Evolutionary conservation across 2,329 filamentous ascomycete species (phyloP), one percentile per base, ranked within the genome.

Genomic region (Metarhizium humberi): DNA sequence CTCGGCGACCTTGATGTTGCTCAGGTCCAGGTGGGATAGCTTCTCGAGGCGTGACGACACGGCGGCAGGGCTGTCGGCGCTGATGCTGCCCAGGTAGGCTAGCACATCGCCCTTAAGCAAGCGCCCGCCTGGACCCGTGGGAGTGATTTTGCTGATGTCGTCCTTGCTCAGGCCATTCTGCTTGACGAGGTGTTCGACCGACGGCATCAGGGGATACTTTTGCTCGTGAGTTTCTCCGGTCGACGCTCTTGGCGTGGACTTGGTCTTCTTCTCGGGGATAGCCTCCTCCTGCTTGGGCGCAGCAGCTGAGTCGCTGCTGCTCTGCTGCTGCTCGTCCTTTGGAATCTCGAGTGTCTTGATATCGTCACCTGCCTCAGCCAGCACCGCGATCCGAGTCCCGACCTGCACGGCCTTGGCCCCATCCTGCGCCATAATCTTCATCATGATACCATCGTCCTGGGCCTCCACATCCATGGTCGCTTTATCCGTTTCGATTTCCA

Each of bases 61-160:
- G 58, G 84, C 77, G 25, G 82, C 79, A 2, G 92, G 88, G 62
- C 89, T 87, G 57, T 84, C 78, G 59, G 84, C 76, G 57, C 86
- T 77, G 65, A 96, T 90, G 62, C 79, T 77, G 59, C 94, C 94
- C 16, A 97, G 73, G 71, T 92, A 94, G 50, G 91, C 92, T 54
- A 99, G 83, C 6, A 99, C 87, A 68, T 99, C 94, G 55, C 94
- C 94, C 79, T 99, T 99, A 59, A 99, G 80, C 54, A 99, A 78
- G 58, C 94, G 86, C 56, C 92, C 91, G 64, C 86, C 85, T 34
- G 94, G 94, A 29, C 94, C 94, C 20, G 89, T 92, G 6, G 91
- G 87, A 53, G 85, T 87, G 69, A 97, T 96, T 70, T 88, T 87
- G 71, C 84, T 78, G 53, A 91, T 78, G 57, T 91, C 88, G 50